Evolutionary conservation across 768 basidiomycete species (phyloP).

Genomic region (Tephrocybe rancida): DNA sequence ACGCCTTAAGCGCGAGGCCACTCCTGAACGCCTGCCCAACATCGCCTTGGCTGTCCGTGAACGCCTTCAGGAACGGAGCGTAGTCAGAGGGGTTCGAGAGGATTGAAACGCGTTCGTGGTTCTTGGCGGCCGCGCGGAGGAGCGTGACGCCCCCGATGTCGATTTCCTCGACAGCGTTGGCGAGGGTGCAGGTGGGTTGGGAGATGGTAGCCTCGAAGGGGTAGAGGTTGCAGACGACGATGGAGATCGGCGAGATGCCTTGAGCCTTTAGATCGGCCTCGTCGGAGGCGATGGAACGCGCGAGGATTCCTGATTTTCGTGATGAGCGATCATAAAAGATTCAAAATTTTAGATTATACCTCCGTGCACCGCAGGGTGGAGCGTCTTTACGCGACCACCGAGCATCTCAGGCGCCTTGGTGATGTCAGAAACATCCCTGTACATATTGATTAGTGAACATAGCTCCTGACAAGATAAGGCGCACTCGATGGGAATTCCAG

Average conservation of each 20-base stretch:
- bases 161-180: conserved; percentile 95
- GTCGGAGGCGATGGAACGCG: conserved; percentile 89
- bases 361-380: conserved; percentile 97
- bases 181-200: conserved; percentile 84
- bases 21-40: conserved; percentile 72
- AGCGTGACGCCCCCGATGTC: conserved; percentile 99
- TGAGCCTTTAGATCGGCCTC: conserved; percentile 82
- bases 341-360: conserved; percentile 45
- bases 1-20: conserved; percentile 92
- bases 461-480: conserved; percentile 29
- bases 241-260: conserved; percentile 87
- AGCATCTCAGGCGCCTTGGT: conserved; percentile 99
- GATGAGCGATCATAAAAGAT: conserved; percentile 2
- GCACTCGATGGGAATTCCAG: conserved; percentile 88
- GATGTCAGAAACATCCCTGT: conserved; percentile 94
- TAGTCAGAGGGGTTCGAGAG: conserved; percentile 92
- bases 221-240: conserved; percentile 99
- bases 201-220: conserved; percentile 94
- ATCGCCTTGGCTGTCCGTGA: conserved; percentile 72
- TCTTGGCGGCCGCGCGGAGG: conserved; percentile 96
- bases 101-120: conserved; percentile 90
- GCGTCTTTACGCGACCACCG: conserved; percentile 96
- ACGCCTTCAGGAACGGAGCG: conserved; percentile 74
- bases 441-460: background rate
- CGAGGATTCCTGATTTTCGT: conserved; percentile 78